A percentile compares a stretch with the other conserved stretches of the same genome.
Conservation (phyloP, 1,139 yeast genomes). For the Pneumocystis sp. region DNA sequence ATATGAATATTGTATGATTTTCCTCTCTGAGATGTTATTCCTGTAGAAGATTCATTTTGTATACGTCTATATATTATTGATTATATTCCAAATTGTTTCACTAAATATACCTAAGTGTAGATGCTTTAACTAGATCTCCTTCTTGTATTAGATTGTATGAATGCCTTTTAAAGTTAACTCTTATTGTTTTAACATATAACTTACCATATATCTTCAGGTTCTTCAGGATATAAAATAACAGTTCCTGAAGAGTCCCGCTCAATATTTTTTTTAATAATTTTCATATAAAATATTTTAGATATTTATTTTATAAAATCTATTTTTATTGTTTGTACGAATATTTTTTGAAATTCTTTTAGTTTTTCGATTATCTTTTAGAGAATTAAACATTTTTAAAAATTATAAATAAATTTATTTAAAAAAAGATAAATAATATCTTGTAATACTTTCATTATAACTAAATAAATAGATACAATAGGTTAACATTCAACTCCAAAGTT, state of each 20-base stretch:
- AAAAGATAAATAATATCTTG: neutral
- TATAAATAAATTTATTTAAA: neutral
- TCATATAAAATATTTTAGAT: constrained; percentile 27
- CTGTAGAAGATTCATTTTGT: constrained; percentile 21
- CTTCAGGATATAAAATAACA: constrained; percentile 61
- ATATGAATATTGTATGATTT: constrained; percentile 23
- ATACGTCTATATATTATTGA: constrained; percentile 32
- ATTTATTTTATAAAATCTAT: neutral
- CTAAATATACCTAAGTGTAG: constrained; percentile 36
- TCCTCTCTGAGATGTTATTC: constrained; percentile 40
- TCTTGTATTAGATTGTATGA: constrained; percentile 62
- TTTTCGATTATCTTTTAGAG: neutral
- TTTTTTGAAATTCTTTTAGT: neutral
- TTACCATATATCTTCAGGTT: constrained; percentile 76
- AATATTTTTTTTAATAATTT: constrained; percentile 35
- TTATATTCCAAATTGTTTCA: neutral
- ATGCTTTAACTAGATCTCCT: constrained; percentile 59
- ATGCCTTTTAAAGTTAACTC: constrained; percentile 22
- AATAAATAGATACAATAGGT: neutral
- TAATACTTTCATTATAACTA: neutral
- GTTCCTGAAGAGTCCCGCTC: constrained; percentile 54
- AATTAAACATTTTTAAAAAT: neutral
- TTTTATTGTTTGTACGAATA: neutral
- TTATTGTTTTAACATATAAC: neutral
- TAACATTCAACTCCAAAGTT: neutral